phyloP scores from a whole-genome alignment of 1,139 yeast species.

The Scheffersomyces illinoinensis region DNA sequence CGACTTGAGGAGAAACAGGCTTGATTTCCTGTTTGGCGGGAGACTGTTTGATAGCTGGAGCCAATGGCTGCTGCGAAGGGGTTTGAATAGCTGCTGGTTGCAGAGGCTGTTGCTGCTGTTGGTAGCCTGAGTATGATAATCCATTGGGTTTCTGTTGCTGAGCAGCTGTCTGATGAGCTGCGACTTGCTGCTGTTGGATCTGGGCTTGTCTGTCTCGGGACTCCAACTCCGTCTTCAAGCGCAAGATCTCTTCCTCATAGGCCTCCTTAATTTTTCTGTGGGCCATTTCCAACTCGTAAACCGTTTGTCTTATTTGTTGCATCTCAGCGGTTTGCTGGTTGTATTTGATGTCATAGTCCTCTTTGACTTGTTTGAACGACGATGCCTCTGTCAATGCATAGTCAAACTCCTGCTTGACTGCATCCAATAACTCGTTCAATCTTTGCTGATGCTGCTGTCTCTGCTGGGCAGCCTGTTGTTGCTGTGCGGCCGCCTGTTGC shows the following conservation, averaged over 20 bases:
- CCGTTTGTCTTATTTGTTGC: slow-evolving; percentile 92
- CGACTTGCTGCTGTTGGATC: slow-evolving; percentile 28
- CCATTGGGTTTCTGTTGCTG: slow-evolving; percentile 14
- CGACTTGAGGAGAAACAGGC: slow-evolving; percentile 8
- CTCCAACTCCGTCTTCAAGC: slow-evolving; percentile 84
- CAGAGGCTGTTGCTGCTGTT: slow-evolving; percentile 13
- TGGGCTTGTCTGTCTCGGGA: slow-evolving; percentile 63
- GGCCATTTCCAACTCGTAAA: slow-evolving; percentile 89
- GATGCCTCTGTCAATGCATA: slow-evolving; percentile 85
- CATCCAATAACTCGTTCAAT: slow-evolving; percentile 80
- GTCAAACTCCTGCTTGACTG: slow-evolving; percentile 90
- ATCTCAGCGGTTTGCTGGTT: slow-evolving; percentile 92
- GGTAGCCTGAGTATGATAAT: slow-evolving; percentile 9
- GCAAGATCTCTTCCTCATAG: slow-evolving; percentile 87
- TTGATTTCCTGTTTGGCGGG: slow-evolving; percentile 14
- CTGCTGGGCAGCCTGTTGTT: slow-evolving; percentile 23
- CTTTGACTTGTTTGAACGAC: slow-evolving; percentile 85
- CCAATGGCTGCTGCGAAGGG: slow-evolving; percentile 16
- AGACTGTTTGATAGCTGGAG: slow-evolving; percentile 15
- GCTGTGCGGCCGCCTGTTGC: slow-evolving; percentile 16
- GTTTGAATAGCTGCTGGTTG: slow-evolving; percentile 14
- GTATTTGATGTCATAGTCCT: slow-evolving; percentile 87
- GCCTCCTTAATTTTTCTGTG: slow-evolving; percentile 95
- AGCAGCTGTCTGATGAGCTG: slow-evolving; percentile 14
- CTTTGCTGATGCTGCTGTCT: slow-evolving; percentile 54